Conservation (phyloP, 306 rosid genomes). For the Mimosa pudica region DNA sequence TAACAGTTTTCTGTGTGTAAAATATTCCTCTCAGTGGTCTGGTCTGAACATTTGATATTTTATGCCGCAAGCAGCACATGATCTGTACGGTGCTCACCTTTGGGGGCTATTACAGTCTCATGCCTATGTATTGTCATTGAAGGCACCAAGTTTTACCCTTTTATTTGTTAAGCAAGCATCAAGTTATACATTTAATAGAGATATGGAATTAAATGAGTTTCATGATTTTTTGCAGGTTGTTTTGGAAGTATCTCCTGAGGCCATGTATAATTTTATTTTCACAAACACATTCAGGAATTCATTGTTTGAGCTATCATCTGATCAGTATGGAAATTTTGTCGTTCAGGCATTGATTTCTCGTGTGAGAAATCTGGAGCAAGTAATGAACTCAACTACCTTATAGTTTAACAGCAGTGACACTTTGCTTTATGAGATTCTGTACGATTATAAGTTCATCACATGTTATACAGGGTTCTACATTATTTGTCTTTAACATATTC, state of each 20-base stretch:
- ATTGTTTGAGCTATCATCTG: conserved; percentile 73
- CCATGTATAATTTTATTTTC: conserved; percentile 67
- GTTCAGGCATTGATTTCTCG: conserved; percentile 87
- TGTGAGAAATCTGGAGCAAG: conserved; percentile 59
- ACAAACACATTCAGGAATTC: conserved; percentile 68
- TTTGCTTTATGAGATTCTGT: conserved; percentile 18
- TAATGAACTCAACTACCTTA: conserved; percentile 39
- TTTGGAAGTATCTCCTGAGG: conserved; percentile 91
- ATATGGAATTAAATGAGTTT: conserved; percentile 15
- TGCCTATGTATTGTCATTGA: conserved; percentile 9
- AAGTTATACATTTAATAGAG: conserved; percentile 17
- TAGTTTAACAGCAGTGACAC: not conserved
- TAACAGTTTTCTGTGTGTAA: no score
- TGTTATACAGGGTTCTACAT: conserved; percentile 12
- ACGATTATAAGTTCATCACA: conserved; percentile 15
- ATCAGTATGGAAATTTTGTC: conserved; percentile 87
- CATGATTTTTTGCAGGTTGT: conserved; percentile 64
- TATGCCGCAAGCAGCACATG: conserved; percentile 17
- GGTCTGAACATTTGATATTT: conserved; percentile 32
- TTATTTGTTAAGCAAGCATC: not conserved
- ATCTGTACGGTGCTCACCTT: conserved; percentile 20
- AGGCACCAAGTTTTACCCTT: not conserved
- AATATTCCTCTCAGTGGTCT: conserved; percentile 11
- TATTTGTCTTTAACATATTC: conserved; percentile 28
- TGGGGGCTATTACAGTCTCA: conserved; percentile 18